Percentiles rank a stretch among this genome's conserved stretches.
These are phyloP conservation scores for Climacium dendroides DNA, from an alignment of 225 moss, liverwort and hornwort genomes.

Conservation along the genomic window DNA sequence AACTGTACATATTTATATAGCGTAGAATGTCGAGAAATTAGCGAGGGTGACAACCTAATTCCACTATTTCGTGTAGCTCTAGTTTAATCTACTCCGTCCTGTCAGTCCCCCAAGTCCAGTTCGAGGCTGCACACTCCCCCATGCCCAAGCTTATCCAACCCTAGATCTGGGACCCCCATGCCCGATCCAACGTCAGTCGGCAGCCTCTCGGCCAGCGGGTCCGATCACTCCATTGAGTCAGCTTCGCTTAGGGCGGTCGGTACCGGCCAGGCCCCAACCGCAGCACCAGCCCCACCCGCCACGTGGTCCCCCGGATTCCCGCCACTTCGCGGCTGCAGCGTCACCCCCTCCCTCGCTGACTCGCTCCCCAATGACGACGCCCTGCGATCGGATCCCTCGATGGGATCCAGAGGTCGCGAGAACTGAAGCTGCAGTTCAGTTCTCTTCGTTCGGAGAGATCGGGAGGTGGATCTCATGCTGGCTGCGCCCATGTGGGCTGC, in stretches of 20 bases:
- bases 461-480: not conserved
- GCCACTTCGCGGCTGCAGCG: not conserved
- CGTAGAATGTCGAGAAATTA: too few species aligned
- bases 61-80: too few species aligned
- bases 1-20: too few species aligned
- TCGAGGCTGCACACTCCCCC: not conserved
- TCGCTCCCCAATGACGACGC: not conserved
- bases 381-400: not conserved
- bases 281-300: not conserved
- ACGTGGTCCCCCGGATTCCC: not conserved
- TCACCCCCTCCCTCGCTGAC: not conserved
- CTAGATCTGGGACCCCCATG: not conserved
- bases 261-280: not conserved
- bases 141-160: not conserved
- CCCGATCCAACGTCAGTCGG: not conserved
- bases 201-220: not conserved
- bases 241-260: not conserved
- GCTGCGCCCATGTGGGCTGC: not conserved
- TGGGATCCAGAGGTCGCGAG: not conserved
- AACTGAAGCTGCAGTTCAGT: too few species aligned
- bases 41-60: too few species aligned
- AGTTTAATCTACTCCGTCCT: too few species aligned
- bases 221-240: not conserved
- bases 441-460: too few species aligned
- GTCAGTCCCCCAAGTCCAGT: too few species aligned